Percentiles rank a stretch among this genome's conserved stretches.
phyloP scores from a whole-genome alignment of 805 yeast species.

The Ogataea degrootiae region DNA sequence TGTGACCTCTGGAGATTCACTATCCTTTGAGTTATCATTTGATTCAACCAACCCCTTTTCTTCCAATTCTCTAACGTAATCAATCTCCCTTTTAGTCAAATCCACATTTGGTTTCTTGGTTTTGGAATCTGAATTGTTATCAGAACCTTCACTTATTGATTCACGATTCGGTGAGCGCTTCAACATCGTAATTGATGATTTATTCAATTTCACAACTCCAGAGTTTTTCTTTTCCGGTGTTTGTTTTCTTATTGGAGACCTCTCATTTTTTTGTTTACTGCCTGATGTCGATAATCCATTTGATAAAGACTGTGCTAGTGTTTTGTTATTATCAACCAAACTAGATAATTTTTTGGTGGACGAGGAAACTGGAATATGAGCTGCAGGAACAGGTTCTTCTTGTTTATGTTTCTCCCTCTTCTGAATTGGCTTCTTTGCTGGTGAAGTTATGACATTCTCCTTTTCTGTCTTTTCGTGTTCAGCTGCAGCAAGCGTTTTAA shows the following conservation, averaged over 20 bases:
- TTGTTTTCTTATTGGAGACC: not conserved
- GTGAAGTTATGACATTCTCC: slow-evolving; percentile 1
- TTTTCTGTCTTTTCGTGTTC: slow-evolving; percentile 14
- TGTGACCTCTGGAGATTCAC: no score
- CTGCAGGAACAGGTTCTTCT: not conserved
- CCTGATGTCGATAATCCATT: not conserved
- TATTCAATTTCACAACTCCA: not conserved
- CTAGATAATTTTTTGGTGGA: not conserved
- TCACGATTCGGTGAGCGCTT: slow-evolving; percentile 1
- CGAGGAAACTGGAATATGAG: not conserved
- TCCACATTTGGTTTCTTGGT: not conserved
- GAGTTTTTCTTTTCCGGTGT: not conserved
- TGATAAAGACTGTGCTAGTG: not conserved
- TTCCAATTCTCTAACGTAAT: slow-evolving; percentile 4
- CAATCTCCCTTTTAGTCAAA: slow-evolving; percentile 1
- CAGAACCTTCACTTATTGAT: not conserved
- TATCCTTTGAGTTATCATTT: not conserved
- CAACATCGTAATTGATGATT: not conserved
- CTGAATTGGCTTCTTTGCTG: not conserved
- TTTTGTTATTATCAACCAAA: not conserved
- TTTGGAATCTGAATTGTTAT: not conserved
- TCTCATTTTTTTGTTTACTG: not conserved
- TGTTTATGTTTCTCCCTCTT: not conserved
- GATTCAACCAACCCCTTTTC: not conserved
- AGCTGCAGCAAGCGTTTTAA: slow-evolving; percentile 24